Conservation (phyloP, 441 rosid species). For the Hypseocharis bilobata region DNA sequence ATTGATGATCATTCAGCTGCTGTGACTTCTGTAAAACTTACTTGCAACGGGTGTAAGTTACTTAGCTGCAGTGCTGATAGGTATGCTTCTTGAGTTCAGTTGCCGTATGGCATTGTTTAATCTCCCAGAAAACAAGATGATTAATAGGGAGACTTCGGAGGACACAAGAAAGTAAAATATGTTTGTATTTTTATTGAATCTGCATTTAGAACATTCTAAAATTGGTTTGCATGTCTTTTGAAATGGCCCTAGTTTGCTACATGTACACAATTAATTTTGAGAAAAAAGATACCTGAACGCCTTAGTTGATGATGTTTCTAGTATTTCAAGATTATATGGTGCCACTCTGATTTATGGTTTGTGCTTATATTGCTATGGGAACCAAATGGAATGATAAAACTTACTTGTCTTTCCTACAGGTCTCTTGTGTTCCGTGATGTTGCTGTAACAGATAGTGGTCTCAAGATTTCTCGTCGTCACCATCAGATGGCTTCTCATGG, state of each 20-base stretch:
- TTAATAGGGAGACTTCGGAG: neutral
- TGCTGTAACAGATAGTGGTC: conserved; percentile 30
- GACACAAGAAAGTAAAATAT: conserved; percentile 3
- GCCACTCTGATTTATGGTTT: conserved; percentile 7
- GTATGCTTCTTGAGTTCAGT: conserved; percentile 28
- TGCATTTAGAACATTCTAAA: neutral
- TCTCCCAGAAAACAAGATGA: neutral
- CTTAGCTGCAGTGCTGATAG: conserved; percentile 77
- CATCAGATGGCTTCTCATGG: conserved; percentile 67
- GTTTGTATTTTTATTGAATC: neutral
- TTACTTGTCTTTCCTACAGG: conserved; percentile 36
- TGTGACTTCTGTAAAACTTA: conserved; percentile 64
- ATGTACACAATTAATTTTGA: neutral
- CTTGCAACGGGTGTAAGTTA: conserved; percentile 46
- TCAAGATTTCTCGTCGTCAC: conserved; percentile 43
- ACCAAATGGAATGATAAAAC: neutral
- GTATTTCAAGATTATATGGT: neutral
- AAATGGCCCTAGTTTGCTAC: conserved; percentile 11
- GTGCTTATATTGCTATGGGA: conserved; percentile 11
- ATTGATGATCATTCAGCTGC: conserved; percentile 67
- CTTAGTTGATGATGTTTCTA: neutral
- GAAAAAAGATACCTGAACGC: neutral
- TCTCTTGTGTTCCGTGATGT: conserved; percentile 59
- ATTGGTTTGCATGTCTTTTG: conserved; percentile 11
- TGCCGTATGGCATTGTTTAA: neutral